phyloP scores from a whole-genome alignment of 352 stramenopile genomes.

The Achlya hypogyna region DNA sequence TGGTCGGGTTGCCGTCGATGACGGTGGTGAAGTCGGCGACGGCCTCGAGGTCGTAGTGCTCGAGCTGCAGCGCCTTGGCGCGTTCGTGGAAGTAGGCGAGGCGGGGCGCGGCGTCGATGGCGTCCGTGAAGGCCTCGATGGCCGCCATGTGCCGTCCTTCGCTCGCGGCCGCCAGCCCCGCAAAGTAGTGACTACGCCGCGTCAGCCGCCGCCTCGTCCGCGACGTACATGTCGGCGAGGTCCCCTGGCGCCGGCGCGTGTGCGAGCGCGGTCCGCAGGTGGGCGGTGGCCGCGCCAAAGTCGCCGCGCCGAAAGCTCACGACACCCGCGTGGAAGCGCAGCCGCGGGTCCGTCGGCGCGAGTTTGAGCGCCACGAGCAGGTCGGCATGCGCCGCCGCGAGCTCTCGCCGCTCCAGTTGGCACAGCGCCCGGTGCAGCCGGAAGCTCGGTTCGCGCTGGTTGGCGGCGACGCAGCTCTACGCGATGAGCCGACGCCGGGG shows the following conservation, averaged over 20 bases:
- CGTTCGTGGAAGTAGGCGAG: constrained; percentile 60
- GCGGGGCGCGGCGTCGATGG: constrained; percentile 21
- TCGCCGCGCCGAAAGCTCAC: constrained; percentile 51
- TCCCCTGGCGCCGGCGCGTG: constrained; percentile 25
- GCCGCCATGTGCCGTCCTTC: constrained; percentile 41
- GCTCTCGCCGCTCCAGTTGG: constrained; percentile 35
- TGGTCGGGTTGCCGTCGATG: constrained; percentile 57
- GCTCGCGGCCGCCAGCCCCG: constrained; percentile 50
- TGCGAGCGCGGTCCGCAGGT: constrained; percentile 35
- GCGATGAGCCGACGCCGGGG: background rate
- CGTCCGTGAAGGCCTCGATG: constrained; percentile 60
- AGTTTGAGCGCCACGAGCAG: background rate
- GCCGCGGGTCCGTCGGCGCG: constrained; percentile 6
- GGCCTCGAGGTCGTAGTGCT: constrained; percentile 47
- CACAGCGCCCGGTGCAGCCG: constrained; percentile 56
- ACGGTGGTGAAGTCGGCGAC: constrained; percentile 69
- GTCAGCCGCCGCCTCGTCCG: background rate
- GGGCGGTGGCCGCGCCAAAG: constrained; percentile 35
- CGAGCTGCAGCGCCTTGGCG: constrained; percentile 69
- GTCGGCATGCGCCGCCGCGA: background rate
- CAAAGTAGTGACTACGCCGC: constrained; percentile 51
- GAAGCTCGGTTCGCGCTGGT: constrained; percentile 29
- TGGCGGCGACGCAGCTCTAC: constrained; percentile 7
- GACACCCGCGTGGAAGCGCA: constrained; percentile 56
- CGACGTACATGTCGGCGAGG: constrained; percentile 50